These are phyloP conservation scores for Cystobasidium onofrii DNA, from an alignment of 768 basidiomycete species.

Conservation along the genomic window DNA sequence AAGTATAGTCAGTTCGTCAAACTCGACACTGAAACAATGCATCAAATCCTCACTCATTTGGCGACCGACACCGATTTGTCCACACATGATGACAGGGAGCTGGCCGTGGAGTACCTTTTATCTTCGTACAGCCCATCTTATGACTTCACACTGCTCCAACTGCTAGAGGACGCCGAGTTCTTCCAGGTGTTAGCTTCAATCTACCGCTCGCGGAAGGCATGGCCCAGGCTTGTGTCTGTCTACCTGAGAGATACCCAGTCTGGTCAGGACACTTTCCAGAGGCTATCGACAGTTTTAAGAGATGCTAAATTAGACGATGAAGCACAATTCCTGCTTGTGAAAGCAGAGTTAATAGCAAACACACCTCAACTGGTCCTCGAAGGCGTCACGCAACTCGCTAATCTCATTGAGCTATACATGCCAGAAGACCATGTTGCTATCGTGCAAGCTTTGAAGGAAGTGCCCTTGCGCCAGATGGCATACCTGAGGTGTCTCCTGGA, in stretches of 20 bases:
- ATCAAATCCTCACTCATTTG: constrained; percentile 68
- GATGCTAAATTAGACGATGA: constrained; percentile 18
- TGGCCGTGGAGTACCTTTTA: constrained; percentile 86
- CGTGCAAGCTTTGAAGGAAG: constrained; percentile 51
- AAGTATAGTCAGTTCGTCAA: constrained; percentile 85
- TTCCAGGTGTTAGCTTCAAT: constrained; percentile 78
- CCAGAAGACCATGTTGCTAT: constrained; percentile 63
- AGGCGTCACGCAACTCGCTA: constrained; percentile 55
- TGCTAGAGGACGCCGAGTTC: constrained; percentile 65
- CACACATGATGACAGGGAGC: constrained; percentile 85
- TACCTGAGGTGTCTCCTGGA: constrained; percentile 72
- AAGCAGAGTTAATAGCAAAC: constrained; percentile 53
- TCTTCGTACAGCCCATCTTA: constrained; percentile 84
- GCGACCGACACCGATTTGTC: constrained; percentile 64
- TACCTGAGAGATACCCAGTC: constrained; percentile 67
- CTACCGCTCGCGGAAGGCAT: constrained; percentile 66
- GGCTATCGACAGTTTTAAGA: constrained; percentile 35
- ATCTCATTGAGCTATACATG: constrained; percentile 60
- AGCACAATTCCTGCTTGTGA: constrained; percentile 49
- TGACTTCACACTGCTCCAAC: constrained; percentile 39
- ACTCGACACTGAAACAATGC: constrained; percentile 60
- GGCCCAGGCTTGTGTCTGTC: constrained; percentile 64
- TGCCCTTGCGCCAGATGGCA: constrained; percentile 56
- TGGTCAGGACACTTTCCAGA: constrained; percentile 35
- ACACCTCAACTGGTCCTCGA: constrained; percentile 59